Evolutionary conservation across 768 basidiomycete species (phyloP), one percentile per base, ranked within the genome.

Genomic region (Russula virescens): DNA sequence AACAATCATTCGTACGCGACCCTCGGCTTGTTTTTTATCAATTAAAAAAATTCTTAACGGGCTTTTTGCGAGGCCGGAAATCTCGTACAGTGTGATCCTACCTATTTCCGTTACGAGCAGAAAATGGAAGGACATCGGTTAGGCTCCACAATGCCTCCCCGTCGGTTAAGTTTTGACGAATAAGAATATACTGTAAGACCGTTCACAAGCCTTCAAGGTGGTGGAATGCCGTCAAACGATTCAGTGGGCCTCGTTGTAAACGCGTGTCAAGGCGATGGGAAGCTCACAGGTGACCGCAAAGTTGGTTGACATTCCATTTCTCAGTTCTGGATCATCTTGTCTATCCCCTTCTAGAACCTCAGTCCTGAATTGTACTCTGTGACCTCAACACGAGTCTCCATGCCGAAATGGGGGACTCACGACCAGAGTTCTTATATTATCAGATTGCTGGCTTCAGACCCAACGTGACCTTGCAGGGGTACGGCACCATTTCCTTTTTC

Each of bases 391-490:
- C 46, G 35, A 47, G 9, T 14, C 10, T 19, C 6, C 9, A 23
- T 35, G 23, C 19, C 25, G 49, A 51, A 50, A 64, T 64, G 63
- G 53, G 42, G 34, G 58, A 59, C 55, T 60, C 35, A 5, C 40
- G 26, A 23, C 58, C 57, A 35, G 49, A n/a, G 3, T n/a, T 49
- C 19, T 52, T 35, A 13, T 67, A 66, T 11, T 67, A 62, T 58
- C 66, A 66, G 57, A 66, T 67, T 47, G 67, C 61, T 49, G 67
- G 65, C 55, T 63, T 67, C 16, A 60, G 58, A 28, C 52, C 60
- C 19, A 62, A 66, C 31, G 19, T 60, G 26, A 45, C 47, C 18
- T 40, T 68, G 64, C 57, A 63, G 61, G 51, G 55, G 55, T 65
- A 26, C 56, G 16, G 45, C 49, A 14, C 42, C 14, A 18, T 51